These are phyloP conservation scores for Kodamaea sp. DNA, from an alignment of 1,139 yeast species.

Conservation along the genomic window DNA sequence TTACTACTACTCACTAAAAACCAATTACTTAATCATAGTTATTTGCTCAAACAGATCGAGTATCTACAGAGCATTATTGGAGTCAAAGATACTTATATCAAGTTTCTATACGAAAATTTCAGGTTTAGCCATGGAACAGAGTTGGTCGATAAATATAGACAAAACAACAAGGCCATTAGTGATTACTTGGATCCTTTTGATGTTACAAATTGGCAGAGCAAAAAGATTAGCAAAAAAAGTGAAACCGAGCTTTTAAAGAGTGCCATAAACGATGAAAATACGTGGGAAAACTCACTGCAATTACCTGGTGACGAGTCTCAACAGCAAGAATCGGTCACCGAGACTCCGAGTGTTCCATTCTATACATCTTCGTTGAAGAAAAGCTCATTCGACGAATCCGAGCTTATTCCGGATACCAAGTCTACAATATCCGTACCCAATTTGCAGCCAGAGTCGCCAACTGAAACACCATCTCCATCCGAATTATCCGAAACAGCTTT, in stretches of 20 bases:
- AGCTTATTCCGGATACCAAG: no score
- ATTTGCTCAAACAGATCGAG: conserved; percentile 18
- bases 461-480: no score
- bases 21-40: conserved; percentile 23
- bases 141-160: conserved; percentile 26
- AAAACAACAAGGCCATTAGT: conserved; percentile 15
- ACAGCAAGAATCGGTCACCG: conserved; percentile 1
- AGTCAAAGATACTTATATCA: conserved; percentile 33
- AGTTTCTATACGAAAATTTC: conserved; percentile 36
- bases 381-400: neutral
- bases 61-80: conserved; percentile 22
- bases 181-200: conserved; percentile 17
- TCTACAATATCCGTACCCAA: no score
- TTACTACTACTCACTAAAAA: conserved; percentile 22
- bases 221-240: neutral
- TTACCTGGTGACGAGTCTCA: neutral
- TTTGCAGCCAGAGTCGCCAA: no score
- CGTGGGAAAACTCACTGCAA: conserved; percentile 8
- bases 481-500: no score
- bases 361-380: conserved; percentile 10
- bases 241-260: conserved; percentile 3
- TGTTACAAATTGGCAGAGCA: conserved; percentile 15
- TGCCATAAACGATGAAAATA: conserved; percentile 5
- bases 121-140: conserved; percentile 36
- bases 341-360: conserved; percentile 5